These are phyloP conservation scores for Hypericum perforatum DNA, from an alignment of 345 rosid species.

Conservation along the genomic window DNA sequence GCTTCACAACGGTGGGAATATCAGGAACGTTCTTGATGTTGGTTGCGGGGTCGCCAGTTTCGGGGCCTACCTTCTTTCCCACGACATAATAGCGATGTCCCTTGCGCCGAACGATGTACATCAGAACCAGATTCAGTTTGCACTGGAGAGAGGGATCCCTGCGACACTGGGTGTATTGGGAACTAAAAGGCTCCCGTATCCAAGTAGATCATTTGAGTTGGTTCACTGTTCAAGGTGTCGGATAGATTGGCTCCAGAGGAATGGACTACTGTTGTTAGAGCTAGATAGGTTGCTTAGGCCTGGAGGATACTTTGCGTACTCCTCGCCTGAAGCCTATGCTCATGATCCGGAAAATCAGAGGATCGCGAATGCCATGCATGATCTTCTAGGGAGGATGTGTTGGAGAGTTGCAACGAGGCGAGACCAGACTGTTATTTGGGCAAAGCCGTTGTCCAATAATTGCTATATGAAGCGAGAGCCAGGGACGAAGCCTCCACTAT, in stretches of 20 bases:
- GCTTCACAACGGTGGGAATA: constrained; percentile 70
- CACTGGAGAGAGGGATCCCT: constrained; percentile 92
- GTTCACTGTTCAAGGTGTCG: constrained; percentile 97
- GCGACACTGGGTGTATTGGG: constrained; percentile 91
- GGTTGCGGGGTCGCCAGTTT: constrained; percentile 99
- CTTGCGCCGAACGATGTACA: constrained; percentile 98
- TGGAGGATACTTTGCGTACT: constrained; percentile 91
- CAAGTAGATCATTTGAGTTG: constrained; percentile 93
- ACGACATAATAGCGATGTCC: constrained; percentile 77
- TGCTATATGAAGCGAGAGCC: constrained; percentile 70
- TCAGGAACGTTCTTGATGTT: constrained; percentile 87
- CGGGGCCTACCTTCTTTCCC: constrained; percentile 91
- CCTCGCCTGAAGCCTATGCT: constrained; percentile 97
- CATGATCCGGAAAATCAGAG: constrained; percentile 71
- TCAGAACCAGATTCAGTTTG: constrained; percentile 96
- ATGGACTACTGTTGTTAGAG: constrained; percentile 82
- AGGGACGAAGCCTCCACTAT: constrained; percentile 66
- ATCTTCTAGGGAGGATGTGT: constrained; percentile 82
- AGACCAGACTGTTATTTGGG: constrained; percentile 94
- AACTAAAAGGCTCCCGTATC: constrained; percentile 92
- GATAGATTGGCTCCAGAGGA: constrained; percentile 97
- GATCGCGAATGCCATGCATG: constrained; percentile 74
- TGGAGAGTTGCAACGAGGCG: constrained; percentile 66
- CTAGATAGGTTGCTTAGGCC: constrained; percentile 94
- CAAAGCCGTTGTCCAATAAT: constrained; percentile 68